Evolutionary conservation across 1,139 yeast species (phyloP).

Genomic region (Yamadazyma epiphylla): DNA sequence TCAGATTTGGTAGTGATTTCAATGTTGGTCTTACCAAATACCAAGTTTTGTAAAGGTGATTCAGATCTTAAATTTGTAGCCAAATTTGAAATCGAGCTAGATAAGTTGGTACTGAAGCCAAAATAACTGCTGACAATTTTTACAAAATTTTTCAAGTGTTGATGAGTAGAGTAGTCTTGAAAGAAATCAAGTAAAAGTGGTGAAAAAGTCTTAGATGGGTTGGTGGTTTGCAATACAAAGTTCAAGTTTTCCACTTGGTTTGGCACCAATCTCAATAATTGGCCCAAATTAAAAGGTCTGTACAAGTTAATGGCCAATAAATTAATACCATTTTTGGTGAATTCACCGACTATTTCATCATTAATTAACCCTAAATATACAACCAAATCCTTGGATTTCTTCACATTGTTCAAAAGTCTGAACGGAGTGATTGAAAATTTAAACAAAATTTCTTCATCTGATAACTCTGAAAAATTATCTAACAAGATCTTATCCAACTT

Average conservation of each 20-base stretch:
- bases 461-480: constrained; percentile 11
- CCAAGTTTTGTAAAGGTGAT: constrained; percentile 60
- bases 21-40: constrained; percentile 47
- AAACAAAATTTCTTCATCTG: constrained; percentile 23
- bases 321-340: constrained; percentile 41
- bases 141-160: constrained; percentile 42
- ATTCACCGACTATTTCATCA: constrained; percentile 39
- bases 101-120: constrained; percentile 45
- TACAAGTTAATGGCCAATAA: constrained; percentile 59
- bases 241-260: constrained; percentile 54
- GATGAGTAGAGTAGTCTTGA: constrained; percentile 50
- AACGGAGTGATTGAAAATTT: constrained; percentile 25
- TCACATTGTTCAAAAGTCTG: constrained; percentile 10
- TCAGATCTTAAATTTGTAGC: constrained; percentile 49
- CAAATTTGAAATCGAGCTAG: constrained; percentile 41
- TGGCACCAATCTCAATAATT: constrained; percentile 53
- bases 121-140: constrained; percentile 59
- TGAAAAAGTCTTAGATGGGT: constrained; percentile 48
- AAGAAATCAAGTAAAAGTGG: constrained; percentile 73
- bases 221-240: constrained; percentile 57
- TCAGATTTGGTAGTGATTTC: constrained; percentile 29
- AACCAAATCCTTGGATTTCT: constrained; percentile 36
- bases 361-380: constrained; percentile 60
- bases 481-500: constrained; percentile 6
- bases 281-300: constrained; percentile 63